phyloP scores from a whole-genome alignment of 352 stramenopile genomes.

The Globisporangium mamillatum region DNA sequence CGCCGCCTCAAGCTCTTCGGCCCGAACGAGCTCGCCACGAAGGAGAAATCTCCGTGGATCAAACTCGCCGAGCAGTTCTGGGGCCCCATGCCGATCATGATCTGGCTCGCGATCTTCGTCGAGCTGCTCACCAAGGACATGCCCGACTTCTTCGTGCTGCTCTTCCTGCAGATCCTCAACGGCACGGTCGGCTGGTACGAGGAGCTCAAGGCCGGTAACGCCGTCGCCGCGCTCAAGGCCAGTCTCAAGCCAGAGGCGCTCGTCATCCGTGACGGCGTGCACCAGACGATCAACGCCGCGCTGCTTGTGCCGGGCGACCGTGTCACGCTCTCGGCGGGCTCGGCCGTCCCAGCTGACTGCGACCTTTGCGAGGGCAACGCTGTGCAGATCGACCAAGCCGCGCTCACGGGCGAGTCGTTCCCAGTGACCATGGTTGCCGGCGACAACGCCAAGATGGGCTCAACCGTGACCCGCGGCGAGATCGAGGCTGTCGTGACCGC shows the following conservation, averaged over 20 bases:
- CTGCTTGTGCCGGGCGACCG: constrained; percentile 94
- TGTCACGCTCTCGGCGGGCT: constrained; percentile 86
- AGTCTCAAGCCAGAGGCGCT: constrained; percentile 83
- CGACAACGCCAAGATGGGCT: constrained; percentile 87
- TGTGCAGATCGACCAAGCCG: constrained; percentile 90
- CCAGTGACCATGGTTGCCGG: constrained; percentile 81
- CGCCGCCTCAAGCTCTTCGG: constrained; percentile 83
- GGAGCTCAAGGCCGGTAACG: constrained; percentile 79
- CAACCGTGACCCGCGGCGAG: constrained; percentile 87
- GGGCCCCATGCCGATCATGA: constrained; percentile 90
- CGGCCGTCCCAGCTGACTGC: constrained; percentile 92
- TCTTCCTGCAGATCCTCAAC: constrained; percentile 74
- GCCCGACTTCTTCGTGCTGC: constrained; percentile 63
- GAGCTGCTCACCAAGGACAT: constrained; percentile 57
- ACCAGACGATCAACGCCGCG: constrained; percentile 85
- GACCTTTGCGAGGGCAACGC: constrained; percentile 76
- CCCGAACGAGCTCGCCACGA: constrained; percentile 77
- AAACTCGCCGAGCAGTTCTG: constrained; percentile 69
- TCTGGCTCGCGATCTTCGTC: constrained; percentile 89
- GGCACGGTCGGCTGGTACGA: constrained; percentile 73
- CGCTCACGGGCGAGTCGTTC: constrained; percentile 94
- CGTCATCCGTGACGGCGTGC: constrained; percentile 88
- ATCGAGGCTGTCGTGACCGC: constrained; percentile 89
- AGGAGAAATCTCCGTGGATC: constrained; percentile 46
- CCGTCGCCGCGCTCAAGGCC: constrained; percentile 84